A percentile compares a stretch with the other conserved stretches of the same genome.
phyloP scores from a whole-genome alignment of 345 rosid genomes.

The Punica granatum region DNA sequence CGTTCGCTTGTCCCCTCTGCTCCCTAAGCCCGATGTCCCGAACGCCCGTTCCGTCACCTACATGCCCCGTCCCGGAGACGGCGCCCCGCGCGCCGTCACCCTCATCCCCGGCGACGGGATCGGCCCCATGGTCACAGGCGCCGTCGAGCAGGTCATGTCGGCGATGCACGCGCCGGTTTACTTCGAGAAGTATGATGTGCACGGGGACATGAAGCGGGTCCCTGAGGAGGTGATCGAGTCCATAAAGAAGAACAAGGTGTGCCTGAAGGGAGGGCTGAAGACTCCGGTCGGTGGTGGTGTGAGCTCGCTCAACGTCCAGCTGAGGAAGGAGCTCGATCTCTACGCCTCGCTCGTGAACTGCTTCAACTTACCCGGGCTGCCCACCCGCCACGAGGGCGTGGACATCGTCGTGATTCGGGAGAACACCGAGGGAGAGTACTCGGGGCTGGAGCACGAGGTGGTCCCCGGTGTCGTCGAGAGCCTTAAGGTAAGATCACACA shows the following conservation, averaged over 20 bases:
- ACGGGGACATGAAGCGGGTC: constrained; percentile 70
- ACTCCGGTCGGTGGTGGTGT: constrained; percentile 95
- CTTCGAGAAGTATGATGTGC: constrained; percentile 70
- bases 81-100: constrained; percentile 72
- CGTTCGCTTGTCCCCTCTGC: neutral
- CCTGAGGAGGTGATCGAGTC: constrained; percentile 81
- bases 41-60: constrained; percentile 71
- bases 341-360: constrained; percentile 49
- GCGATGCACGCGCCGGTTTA: constrained; percentile 94
- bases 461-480: constrained; percentile 50
- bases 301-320: constrained; percentile 68
- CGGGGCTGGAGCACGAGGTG: constrained; percentile 41
- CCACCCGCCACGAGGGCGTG: constrained; percentile 37
- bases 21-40: constrained; percentile 6
- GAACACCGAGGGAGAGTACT: constrained; percentile 43
- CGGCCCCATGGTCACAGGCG: constrained; percentile 81
- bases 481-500: constrained; percentile 26
- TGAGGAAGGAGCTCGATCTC: constrained; percentile 47
- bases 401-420: constrained; percentile 49
- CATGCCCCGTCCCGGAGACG: constrained; percentile 99
- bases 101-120: constrained; percentile 90
- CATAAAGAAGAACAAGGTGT: constrained; percentile 77
- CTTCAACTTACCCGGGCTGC: constrained; percentile 41
- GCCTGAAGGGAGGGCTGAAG: constrained; percentile 80
- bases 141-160: constrained; percentile 84